Percentiles rank a stretch among this genome's conserved stretches.
phyloP scores from a whole-genome alignment of 257 asterid species.

The Plantago major region DNA sequence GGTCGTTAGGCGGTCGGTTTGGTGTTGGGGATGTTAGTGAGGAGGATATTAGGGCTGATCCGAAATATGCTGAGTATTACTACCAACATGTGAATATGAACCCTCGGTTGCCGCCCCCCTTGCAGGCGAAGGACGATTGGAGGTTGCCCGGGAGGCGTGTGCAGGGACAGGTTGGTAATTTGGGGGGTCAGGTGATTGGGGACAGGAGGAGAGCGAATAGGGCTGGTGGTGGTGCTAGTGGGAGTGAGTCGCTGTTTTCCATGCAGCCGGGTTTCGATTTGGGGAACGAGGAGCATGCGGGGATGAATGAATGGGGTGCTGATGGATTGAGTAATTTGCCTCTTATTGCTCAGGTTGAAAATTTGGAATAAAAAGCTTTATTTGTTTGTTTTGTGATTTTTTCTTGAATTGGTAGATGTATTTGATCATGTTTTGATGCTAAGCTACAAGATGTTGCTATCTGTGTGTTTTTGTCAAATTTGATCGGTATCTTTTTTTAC shows the following conservation, averaged over 20 bases:
- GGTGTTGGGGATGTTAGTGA: conserved; percentile 34
- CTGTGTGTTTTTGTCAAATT: not conserved
- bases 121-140: conserved; percentile 46
- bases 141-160: conserved; percentile 29
- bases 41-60: conserved; percentile 75
- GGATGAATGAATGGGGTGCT: conserved; percentile 49
- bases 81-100: conserved; percentile 60
- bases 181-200: conserved; percentile 34
- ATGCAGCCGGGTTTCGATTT: conserved; percentile 46
- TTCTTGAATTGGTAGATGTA: not conserved
- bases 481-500: not conserved
- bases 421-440: too few relatives aligned
- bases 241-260: conserved; percentile 37
- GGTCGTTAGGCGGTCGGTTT: conserved; percentile 37
- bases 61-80: conserved; percentile 54
- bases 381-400: conserved; percentile 14
- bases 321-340: conserved; percentile 60
- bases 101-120: conserved; percentile 69
- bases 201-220: conserved; percentile 44
- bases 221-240: conserved; percentile 27
- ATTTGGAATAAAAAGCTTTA: not conserved
- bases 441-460: not conserved
- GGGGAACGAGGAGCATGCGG: conserved; percentile 33
- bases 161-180: conserved; percentile 34
- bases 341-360: conserved; percentile 52